Percentiles rank a stretch among this genome's conserved stretches.
Conservation (phyloP, 805 yeast genomes). For the Diddensiella santjacobensis region DNA sequence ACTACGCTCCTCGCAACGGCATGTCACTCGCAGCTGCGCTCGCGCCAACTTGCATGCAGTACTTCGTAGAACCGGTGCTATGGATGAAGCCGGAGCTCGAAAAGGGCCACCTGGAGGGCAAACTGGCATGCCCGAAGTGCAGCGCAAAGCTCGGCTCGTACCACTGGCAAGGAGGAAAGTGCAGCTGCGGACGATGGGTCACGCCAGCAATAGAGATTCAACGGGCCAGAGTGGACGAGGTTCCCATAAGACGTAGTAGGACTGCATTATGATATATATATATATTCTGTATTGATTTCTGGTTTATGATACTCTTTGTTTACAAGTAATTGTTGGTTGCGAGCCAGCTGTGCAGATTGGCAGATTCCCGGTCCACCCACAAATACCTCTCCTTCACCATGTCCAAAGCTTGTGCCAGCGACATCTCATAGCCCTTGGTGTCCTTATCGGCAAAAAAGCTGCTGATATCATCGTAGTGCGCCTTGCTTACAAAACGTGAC, state of each 20-base stretch:
- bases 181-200: slow-evolving; percentile 95
- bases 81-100: slow-evolving; percentile 89
- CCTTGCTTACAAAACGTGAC: slow-evolving; percentile 55
- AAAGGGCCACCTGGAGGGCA: slow-evolving; percentile 79
- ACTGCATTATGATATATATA: neutral
- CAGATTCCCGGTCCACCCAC: slow-evolving; percentile 49
- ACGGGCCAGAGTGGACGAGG: slow-evolving; percentile 73
- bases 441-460: slow-evolving; percentile 46
- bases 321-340: slow-evolving; percentile 24
- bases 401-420: slow-evolving; percentile 55
- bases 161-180: slow-evolving; percentile 90
- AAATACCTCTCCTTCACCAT: slow-evolving; percentile 44
- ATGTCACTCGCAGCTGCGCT: slow-evolving; percentile 21
- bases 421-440: slow-evolving; percentile 54
- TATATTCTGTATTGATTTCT: neutral
- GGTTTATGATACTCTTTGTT: neutral
- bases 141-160: slow-evolving; percentile 83
- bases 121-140: slow-evolving; percentile 81
- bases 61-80: slow-evolving; percentile 77
- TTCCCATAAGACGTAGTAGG: slow-evolving; percentile 22
- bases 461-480: slow-evolving; percentile 50
- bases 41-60: slow-evolving; percentile 63
- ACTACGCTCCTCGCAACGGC: slow-evolving; percentile 22
- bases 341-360: slow-evolving; percentile 46
- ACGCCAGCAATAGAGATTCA: slow-evolving; percentile 85